Percentiles rank a stretch among this genome's conserved stretches.
Conservation (phyloP, 2,329 filamentous ascomycete species). For the Xylaria sp. region DNA sequence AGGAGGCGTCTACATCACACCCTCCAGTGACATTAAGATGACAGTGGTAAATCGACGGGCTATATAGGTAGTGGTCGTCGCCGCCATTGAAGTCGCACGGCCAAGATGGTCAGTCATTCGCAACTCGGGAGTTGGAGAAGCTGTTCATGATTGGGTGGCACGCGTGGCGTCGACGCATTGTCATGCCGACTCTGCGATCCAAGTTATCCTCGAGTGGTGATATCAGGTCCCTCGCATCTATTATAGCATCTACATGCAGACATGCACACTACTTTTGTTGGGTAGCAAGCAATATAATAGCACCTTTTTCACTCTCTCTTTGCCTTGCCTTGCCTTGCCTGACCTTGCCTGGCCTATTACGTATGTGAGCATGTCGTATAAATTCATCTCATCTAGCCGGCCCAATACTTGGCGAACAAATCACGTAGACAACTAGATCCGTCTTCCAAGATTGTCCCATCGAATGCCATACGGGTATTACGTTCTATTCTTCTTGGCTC, state of each 20-base stretch:
- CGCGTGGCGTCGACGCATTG: constrained; percentile 8
- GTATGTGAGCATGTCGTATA: background rate
- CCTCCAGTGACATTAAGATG: background rate
- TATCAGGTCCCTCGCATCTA: constrained; percentile 2
- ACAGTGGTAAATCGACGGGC: background rate
- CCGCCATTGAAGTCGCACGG: background rate
- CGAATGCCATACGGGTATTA: constrained; percentile 25
- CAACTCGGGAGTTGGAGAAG: constrained; percentile 1
- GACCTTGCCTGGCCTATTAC: too few relatives aligned
- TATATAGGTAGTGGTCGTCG: background rate
- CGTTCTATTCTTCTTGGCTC: constrained; percentile 21
- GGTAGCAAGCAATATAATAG: constrained; percentile 13
- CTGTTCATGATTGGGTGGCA: constrained; percentile 17
- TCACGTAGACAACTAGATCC: constrained; percentile 7
- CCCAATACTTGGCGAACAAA: constrained; percentile 9
- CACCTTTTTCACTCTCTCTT: background rate
- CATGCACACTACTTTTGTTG: background rate
- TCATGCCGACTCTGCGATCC: constrained; percentile 2
- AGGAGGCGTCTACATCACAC: background rate
- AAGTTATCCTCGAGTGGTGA: constrained; percentile 2
- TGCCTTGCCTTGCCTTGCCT: background rate
- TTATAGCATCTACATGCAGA: background rate
- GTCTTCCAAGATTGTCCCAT: constrained; percentile 9
- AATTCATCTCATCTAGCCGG: background rate
- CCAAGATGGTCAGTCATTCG: background rate